Conservation (phyloP, 352 stramenopile genomes). For the Pythium coloratum region DNA sequence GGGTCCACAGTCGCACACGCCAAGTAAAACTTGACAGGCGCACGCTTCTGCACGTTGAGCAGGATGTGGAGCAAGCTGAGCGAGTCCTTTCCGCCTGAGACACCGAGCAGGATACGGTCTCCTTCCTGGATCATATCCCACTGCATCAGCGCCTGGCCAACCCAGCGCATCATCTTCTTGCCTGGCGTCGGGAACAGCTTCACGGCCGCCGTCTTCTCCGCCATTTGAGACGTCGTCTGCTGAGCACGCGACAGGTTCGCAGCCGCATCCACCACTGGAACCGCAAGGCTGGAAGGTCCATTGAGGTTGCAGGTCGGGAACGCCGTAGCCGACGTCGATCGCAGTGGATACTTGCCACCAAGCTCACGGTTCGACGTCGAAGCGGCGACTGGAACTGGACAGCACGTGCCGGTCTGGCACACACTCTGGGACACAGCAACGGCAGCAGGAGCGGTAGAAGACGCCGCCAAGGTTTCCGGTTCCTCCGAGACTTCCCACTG, state of each 20-base stretch:
- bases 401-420: constrained; percentile 24
- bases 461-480: not conserved
- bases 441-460: not conserved
- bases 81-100: constrained; percentile 96
- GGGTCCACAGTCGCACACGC: constrained; percentile 93
- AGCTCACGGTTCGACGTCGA: constrained; percentile 24
- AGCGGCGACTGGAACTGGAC: not conserved
- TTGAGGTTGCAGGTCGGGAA: constrained; percentile 12
- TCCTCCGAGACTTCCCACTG: constrained; percentile 37
- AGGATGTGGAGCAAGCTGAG: constrained; percentile 92
- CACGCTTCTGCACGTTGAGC: constrained; percentile 86
- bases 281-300: not conserved
- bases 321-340: constrained; percentile 26
- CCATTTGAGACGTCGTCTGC: constrained; percentile 25
- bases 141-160: constrained; percentile 82
- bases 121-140: constrained; percentile 93
- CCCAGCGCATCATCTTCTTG: constrained; percentile 38
- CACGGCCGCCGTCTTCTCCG: constrained; percentile 51
- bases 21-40: constrained; percentile 92
- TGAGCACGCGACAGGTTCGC: constrained; percentile 24
- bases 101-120: constrained; percentile 90
- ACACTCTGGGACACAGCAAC: not conserved
- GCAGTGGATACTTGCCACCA: constrained; percentile 36
- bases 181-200: constrained; percentile 58
- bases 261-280: constrained; percentile 8